Base-by-base conservation (phyloP, 352 stramenopile genomes). In the Thraustochytrium striatum region DNA sequence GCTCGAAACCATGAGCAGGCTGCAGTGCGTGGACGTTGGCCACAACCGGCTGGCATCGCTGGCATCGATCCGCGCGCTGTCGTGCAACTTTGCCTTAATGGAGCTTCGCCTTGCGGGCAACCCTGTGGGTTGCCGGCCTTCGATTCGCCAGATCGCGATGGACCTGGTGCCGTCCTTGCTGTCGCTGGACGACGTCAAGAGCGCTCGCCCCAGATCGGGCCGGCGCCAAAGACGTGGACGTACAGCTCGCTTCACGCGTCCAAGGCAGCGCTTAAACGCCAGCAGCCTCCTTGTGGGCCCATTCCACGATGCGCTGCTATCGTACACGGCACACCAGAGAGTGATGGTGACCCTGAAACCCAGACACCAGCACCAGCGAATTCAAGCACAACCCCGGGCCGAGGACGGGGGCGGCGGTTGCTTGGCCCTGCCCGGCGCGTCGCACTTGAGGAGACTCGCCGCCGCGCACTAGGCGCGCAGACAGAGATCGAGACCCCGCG, bases 121-220 rank as follows among this genome's bases (percentile, higher is more conserved):
- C 25, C 65, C 65, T 19, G 65, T 75, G 11, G 50, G 41, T 25
- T 16, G n/a, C 19, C 19, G 43, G 19, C 43, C 35, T 5, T 61
- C 44, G 9, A 36, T 75, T 43, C 65, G 65, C n/a, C 65, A 75
- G 30, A 30, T 61, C 44, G n/a, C 68, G 28, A 75, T 75, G 65
- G 65, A 75, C 52, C 43, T 75, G 65, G 52, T 68, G 33, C 65
- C 65, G 28, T 55, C 30, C 44, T 25, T 75, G 11, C 44, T 30
- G 16, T 41, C 39, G 16, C 30, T 75, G 2, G 41, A 75, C 36
- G 65, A 75, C 36, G 39, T 47, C 39, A 47, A 13, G 39, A 47
- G 39, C 5, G 39, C 39, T 5, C 39, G 39, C 39, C 39, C 13
- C 39, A 47, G n/a, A n/a, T n/a, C n/a, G 47, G 47, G 47, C 47